Base-by-base conservation (phyloP, 2,329 filamentous ascomycete genomes). In the Volutella citrinella region DNA sequence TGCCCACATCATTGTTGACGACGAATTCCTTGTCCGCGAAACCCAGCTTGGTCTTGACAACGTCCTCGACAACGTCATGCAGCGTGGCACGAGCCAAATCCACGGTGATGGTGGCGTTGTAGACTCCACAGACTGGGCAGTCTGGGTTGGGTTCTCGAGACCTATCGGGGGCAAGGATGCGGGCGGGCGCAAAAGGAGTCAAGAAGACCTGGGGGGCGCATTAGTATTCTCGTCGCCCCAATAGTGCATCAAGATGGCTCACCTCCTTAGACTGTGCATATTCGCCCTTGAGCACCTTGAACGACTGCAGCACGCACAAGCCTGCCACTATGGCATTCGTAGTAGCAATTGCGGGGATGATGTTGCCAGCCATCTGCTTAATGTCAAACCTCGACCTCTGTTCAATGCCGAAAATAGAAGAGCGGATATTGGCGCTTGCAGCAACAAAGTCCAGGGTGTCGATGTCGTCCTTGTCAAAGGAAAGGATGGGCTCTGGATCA, bases 341-440 rank as follows among this genome's bases (percentile, higher is more conserved):
- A 0, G 93, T 98, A 6, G 93, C 93, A 56, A 98, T 98, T 3
- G 93, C 93, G 2, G 93, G 93, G 42, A 98, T 98, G 52, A 98
- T 98, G 59, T 98, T 98, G 34, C 93, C 93, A 5, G 93, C 93
- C 91, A 97, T 98, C 64, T 98, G 86, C 67, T 98, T 98, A 53
- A 93, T 90, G 56, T 97, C 90, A 55, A 97, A 98, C 39, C 94
- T 88, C 15, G 89, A 95, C 59, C 88, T 91, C 5, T 72, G 67
- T 34, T 91, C 85, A 38, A 98, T 95, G 36, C 82, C 84, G 56
- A 98, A 98, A n/a, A 95, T 74, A 16, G 78, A 72, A 2, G 91
- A 93, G 27, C 93, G 80, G 16, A 98, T 77, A 54, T 98, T 98
- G 19, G 91, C 88, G 48, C 84, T 87, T 1, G 93, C 81, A 2